Conservation (phyloP, 331 rosid genomes). For the Prunus yedoensis region DNA sequence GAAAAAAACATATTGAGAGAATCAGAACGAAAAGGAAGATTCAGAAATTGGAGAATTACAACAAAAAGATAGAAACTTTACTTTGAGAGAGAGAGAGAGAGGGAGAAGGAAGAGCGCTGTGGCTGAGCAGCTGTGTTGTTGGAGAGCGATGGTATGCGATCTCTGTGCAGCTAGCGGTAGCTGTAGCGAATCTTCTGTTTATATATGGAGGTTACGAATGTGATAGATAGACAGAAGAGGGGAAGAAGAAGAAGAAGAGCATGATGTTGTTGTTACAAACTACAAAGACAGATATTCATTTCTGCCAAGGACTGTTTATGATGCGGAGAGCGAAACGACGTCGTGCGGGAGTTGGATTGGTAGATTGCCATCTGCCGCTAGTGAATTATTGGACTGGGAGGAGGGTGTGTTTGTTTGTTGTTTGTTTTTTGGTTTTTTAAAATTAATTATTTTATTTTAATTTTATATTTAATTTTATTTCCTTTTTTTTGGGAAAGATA, state of each 20-base stretch:
- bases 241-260: background rate
- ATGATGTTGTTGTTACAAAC: background rate
- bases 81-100: background rate
- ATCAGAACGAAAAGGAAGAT: background rate
- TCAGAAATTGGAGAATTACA: conserved; percentile 1
- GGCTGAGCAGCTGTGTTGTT: background rate
- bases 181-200: background rate
- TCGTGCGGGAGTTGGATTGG: background rate
- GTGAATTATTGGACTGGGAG: background rate
- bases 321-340: background rate
- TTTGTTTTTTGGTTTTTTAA: background rate
- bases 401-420: background rate
- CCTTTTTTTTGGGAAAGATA: background rate
- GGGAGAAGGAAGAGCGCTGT: background rate
- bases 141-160: background rate
- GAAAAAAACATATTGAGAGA: background rate
- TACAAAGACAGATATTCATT: background rate
- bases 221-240: background rate
- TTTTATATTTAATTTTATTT: background rate
- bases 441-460: background rate
- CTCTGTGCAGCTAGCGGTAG: conserved; percentile 11
- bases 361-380: background rate
- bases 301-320: background rate
- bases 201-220: background rate
- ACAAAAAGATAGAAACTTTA: background rate